Evolutionary conservation across 805 yeast species (phyloP), one percentile per base, ranked within the genome.

Genomic region (Teunomyces stri): DNA sequence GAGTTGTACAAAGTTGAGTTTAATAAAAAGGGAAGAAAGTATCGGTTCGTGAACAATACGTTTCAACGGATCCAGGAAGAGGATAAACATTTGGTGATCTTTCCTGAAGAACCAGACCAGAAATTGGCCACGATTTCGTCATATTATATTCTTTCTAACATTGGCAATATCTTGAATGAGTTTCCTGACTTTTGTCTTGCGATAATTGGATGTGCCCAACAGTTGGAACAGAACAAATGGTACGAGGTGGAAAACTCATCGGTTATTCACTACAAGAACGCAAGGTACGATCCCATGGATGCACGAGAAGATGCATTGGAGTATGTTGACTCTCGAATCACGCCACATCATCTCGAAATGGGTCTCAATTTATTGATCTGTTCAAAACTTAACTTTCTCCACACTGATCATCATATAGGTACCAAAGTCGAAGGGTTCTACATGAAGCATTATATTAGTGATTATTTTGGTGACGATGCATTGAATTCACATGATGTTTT

Each of bases 331-430:
- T 40, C 56, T 3, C 45, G 50, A 2, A 67, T 73, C 4, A 51
- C 58, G 1, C 60, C 60, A 0, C 46, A 57, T 4, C 80, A 78
- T 52, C 62, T 78, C 34, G 52, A 55, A 22, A 61, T 63, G 55
- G 83, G 82, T 3, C 59, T 71, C 38, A 64, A 67, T 51, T 58
- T 79, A 13, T 47, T 79, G 49, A 62, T 72, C 27, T 74, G 79
- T 15, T 61, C 80, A 13, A 78, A 76, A 51, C 66, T 79, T 50
- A 76, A 78, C 55, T 79, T 78, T 52, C 65, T 78, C 46, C 83
- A 79, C 50, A 76, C 82, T 0, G 83, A 79, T 56, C 84, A 79
- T 54, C 80, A 74, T 56, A 72, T 76, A 15, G 74, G 79, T 45
- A 75, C 79, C n/a, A 69, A 65, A 44, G 58, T 78, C 16, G 81